Evolutionary conservation across 2,329 filamentous ascomycete genomes (phyloP).

Genomic region (Sporothrix inflata): DNA sequence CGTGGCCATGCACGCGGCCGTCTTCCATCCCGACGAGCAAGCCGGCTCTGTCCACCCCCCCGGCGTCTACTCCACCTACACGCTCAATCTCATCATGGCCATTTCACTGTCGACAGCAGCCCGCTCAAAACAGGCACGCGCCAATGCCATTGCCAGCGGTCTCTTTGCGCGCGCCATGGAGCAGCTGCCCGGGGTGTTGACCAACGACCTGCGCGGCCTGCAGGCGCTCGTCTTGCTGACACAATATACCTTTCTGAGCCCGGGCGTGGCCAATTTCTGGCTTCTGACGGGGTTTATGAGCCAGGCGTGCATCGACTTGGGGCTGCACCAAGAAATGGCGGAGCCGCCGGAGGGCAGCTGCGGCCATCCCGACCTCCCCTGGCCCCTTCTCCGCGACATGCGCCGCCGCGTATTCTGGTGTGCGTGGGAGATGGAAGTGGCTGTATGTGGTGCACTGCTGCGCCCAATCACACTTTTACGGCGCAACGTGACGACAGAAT

Average conservation of each 20-base stretch:
- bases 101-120: conserved; percentile 25
- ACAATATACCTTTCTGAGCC: conserved; percentile 24
- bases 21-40: not conserved
- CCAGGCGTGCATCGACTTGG: conserved; percentile 61
- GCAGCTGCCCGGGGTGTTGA: conserved; percentile 20
- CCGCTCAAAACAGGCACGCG: conserved; percentile 22
- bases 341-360: conserved; percentile 44
- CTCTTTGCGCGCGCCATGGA: conserved; percentile 21
- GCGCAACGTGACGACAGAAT: conserved; percentile 21
- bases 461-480: conserved; percentile 23
- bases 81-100: conserved; percentile 26
- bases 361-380: not conserved
- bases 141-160: conserved; percentile 22
- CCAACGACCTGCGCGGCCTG: conserved; percentile 26
- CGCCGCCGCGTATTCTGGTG: conserved; percentile 81
- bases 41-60: not conserved
- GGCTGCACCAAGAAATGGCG: conserved; percentile 57
- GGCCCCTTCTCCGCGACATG: conserved; percentile 65
- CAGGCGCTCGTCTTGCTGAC: conserved; percentile 24
- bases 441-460: conserved; percentile 25
- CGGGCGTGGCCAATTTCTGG: conserved; percentile 28
- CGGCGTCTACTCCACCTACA: conserved; percentile 6
- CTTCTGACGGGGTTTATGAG: conserved; percentile 25
- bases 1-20: conserved; percentile 19
- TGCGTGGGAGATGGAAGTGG: conserved; percentile 35